These are phyloP conservation scores for Viridothelium virens DNA, from an alignment of 495 filamentous ascomycete species.

Conservation along the genomic window DNA sequence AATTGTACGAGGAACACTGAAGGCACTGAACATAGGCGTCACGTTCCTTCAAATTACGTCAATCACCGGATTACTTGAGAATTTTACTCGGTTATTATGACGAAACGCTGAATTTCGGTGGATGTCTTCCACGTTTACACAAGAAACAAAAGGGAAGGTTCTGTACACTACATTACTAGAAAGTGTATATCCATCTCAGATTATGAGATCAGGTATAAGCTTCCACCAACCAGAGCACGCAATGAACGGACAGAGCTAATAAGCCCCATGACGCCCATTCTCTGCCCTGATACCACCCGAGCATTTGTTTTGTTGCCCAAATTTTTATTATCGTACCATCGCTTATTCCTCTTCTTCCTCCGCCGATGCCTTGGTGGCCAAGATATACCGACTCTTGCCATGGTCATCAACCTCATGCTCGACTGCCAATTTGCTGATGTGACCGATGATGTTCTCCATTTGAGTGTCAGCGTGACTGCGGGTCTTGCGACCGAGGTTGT, in stretches of 20 bases:
- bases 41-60: too few relatives aligned
- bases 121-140: not conserved
- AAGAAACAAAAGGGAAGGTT: constrained; percentile 2
- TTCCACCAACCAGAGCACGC: constrained; percentile 4
- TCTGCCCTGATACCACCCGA: constrained; percentile 1
- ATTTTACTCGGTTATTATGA: too few relatives aligned
- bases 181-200: constrained; percentile 10
- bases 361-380: constrained; percentile 54
- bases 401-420: constrained; percentile 55
- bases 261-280: not conserved
- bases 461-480: constrained; percentile 63
- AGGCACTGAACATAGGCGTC: too few relatives aligned
- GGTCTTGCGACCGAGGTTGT: constrained; percentile 74
- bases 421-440: constrained; percentile 66
- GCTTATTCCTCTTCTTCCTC: constrained; percentile 60
- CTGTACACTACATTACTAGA: constrained; percentile 10
- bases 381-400: constrained; percentile 52
- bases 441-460: constrained; percentile 73
- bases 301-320: not conserved
- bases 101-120: too few relatives aligned
- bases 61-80: too few relatives aligned
- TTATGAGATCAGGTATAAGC: constrained; percentile 10
- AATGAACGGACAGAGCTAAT: constrained; percentile 4
- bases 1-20: too few relatives aligned
- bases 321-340: not conserved